Percentiles rank a stretch among this genome's conserved stretches.
phyloP scores from a whole-genome alignment of 768 basidiomycete genomes.

The Coprinopsis marcescibilis region DNA sequence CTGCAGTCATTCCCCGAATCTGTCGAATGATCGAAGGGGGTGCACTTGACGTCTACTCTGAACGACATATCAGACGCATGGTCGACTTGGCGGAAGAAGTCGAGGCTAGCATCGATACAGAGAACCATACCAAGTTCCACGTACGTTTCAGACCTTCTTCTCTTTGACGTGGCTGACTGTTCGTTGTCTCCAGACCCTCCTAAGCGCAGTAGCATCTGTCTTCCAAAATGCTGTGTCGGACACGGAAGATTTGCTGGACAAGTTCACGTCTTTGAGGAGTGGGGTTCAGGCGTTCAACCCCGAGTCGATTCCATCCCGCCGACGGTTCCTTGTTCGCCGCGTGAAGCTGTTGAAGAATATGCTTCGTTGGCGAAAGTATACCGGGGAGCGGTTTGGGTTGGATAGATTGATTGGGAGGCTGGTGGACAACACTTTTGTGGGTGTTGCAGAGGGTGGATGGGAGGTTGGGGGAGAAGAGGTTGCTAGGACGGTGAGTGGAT shows the following conservation, averaged over 20 bases:
- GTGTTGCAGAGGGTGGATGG: slow-evolving; percentile 74
- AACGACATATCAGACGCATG: slow-evolving; percentile 49
- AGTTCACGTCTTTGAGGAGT: slow-evolving; percentile 35
- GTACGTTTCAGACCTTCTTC: slow-evolving; percentile 25
- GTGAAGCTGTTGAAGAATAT: slow-evolving; percentile 72
- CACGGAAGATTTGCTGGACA: slow-evolving; percentile 42
- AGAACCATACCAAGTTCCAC: slow-evolving; percentile 52
- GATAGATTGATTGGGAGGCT: slow-evolving; percentile 50
- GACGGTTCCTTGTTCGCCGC: slow-evolving; percentile 59
- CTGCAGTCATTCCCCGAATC: slow-evolving; percentile 70
- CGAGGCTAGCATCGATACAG: slow-evolving; percentile 65
- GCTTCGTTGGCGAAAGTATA: slow-evolving; percentile 70
- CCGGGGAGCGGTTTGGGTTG: slow-evolving; percentile 54
- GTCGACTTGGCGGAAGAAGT: slow-evolving; percentile 78
- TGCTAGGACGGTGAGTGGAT: slow-evolving; percentile 46
- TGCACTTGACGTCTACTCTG: slow-evolving; percentile 77
- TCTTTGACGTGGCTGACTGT: slow-evolving; percentile 4
- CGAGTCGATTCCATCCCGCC: slow-evolving; percentile 63
- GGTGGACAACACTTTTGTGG: slow-evolving; percentile 54
- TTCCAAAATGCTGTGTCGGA: slow-evolving; percentile 56
- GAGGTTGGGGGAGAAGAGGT: slow-evolving; percentile 77
- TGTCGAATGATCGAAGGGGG: slow-evolving; percentile 74
- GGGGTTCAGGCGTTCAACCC: slow-evolving; percentile 60
- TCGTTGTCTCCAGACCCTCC: slow-evolving; percentile 42
- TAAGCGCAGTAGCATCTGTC: slow-evolving; percentile 43